Base-by-base conservation (phyloP, 331 rosid genomes). In the Malus hybrid region DNA sequence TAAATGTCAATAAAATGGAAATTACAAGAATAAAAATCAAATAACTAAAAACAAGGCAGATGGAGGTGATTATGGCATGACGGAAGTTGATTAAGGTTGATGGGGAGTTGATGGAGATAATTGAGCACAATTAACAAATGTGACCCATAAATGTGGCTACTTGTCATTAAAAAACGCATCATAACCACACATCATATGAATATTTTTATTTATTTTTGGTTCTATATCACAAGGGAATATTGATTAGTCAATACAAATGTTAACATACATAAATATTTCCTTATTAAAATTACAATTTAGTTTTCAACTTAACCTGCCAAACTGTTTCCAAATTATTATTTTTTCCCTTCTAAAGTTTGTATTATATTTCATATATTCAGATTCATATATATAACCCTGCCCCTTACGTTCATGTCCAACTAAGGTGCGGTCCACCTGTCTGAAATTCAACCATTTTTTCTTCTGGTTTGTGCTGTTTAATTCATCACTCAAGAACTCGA, bases 391-490 rank as follows among this genome's bases (percentile, higher is more conserved):
- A 52, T 52, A 16, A 16, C 36, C 60, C 68, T 42, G 48, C 48
- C 48, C 48, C 46, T 33, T 68, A 74, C 6, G 77, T 70, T 75
- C 67, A 63, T 32, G 61, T 19, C 77, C 72, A 78, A 55, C 70
- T 36, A 70, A 80, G 76, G 13, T 60, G 50, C 65, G 5, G 66
- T 73, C 56, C 28, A 71, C 56, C 70, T 72, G 78, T 61, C 79
- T 19, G 24, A 63, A 56, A 13, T 56, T 68, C 76, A 10, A 66
- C 78, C 86, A 74, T 81, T 83, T 84, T 80, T 78, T 64, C 82
- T 75, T 77, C 86, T 77, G 78, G 58, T 77, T 16, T 79, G 29
- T 63, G 36, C 50, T 76, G 76, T 61, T 76, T 67, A 36, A 77
- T 77, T 42, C 20, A 9, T 76, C 4, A 68, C 42, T 67, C 44